Evolutionary conservation across 805 yeast genomes (phyloP), one percentile per base, ranked within the genome.

Genomic region (Ogataea paradorogensis): DNA sequence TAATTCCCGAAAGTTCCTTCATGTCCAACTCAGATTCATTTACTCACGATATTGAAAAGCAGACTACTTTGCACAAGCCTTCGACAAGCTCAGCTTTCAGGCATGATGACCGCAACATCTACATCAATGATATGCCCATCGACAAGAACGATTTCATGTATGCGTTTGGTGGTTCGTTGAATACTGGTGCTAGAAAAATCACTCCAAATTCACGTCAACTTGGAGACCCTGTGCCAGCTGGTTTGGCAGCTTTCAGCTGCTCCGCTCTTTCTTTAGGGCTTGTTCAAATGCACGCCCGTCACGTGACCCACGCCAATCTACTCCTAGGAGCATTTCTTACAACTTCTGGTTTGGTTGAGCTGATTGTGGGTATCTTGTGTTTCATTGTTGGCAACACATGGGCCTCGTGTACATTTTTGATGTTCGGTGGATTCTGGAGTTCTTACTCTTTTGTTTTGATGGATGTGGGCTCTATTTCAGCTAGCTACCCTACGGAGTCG

Each of bases 91-190:
- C 60, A 2, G 53, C 57, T 4, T 62, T 62, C 45, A 66, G 72
- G 11, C 67, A 63, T 25, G 74, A 70, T 37, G 61, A 62, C 15
- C 68, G 70, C 27, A 59, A 61, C 44, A 62, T 73, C 28, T 63
- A 64, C 41, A 63, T 73, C 30, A 73, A 71, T 37, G 64, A 66
- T 36, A 52, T 58, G 27, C 60, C 64, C 18, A 73, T 77, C 58
- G 66, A 68, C 40, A 70, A 75, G 38, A 67, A 67, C 21, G 89
- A 82, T 40, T 71, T 82, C 47, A 59, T 77, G 48, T 66, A 67
- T 24, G 88, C 86, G 2, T 80, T 81, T 53, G 85, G 83, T 11
- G 85, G 84, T 52, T 66, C 67, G 8, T 61, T 73, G 41, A 69
- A 69, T 35, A 67, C 76, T 5, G 71, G 78, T 36, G 53, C 63